Conservation (phyloP, 257 asterid genomes). For the Solanum infundibuliforme region DNA sequence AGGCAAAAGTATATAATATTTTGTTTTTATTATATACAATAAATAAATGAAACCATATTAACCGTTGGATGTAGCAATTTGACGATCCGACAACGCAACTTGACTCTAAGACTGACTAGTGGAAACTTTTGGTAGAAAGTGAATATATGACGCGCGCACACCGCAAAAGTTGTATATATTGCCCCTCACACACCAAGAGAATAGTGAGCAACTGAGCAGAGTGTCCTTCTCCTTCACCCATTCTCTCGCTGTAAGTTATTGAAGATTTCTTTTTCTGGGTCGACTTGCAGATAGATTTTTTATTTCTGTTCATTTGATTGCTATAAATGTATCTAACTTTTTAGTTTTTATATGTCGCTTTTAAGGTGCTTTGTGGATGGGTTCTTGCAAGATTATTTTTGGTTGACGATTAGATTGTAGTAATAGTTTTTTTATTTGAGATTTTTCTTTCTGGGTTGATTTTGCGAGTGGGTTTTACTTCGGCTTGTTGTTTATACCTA, state of each 20-base stretch:
- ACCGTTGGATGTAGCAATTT: slow-evolving; percentile 5
- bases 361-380: background rate
- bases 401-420: background rate
- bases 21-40: too few species aligned
- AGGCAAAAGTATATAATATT: background rate
- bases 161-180: background rate
- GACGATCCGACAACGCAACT: slow-evolving; percentile 18
- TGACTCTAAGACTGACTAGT: background rate
- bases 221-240: background rate
- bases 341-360: background rate
- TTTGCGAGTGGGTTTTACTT: background rate
- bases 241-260: background rate
- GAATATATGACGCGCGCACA: background rate
- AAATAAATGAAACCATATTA: background rate
- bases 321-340: background rate
- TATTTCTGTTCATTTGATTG: background rate
- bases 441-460: background rate
- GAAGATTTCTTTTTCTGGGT: background rate
- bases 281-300: background rate
- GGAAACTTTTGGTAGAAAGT: slow-evolving; percentile 2
- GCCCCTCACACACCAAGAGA: background rate
- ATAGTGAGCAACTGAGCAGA: background rate
- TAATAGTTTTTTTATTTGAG: background rate
- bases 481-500: background rate
- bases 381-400: background rate